phyloP scores from a whole-genome alignment of 768 basidiomycete species.

The Trametes sanguinea region DNA sequence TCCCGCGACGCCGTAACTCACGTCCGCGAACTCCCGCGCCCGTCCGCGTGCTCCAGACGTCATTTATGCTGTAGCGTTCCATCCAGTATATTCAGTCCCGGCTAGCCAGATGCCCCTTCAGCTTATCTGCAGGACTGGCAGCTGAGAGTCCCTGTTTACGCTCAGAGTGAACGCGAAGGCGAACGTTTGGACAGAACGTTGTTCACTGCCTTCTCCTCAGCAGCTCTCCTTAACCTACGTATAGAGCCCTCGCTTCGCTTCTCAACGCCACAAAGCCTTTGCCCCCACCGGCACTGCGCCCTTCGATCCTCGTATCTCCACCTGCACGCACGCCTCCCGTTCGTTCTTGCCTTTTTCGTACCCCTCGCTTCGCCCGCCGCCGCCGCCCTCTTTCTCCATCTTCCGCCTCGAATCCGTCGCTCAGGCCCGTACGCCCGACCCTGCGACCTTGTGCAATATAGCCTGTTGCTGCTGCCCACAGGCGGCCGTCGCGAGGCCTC shows the following conservation, averaged over 20 bases:
- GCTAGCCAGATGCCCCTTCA: no score
- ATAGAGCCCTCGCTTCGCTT: slow-evolving; percentile 8
- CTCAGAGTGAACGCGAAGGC: no score
- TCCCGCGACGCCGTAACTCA: background rate
- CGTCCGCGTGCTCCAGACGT: slow-evolving; percentile 2
- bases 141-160: no score
- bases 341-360: background rate
- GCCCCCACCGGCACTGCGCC: slow-evolving; percentile 12
- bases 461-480: no score
- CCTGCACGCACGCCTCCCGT: background rate
- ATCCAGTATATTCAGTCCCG: no score
- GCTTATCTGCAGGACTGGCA: no score
- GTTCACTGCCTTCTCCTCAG: background rate
- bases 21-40: slow-evolving; percentile 2
- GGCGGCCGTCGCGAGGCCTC: no score
- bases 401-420: slow-evolving; percentile 10
- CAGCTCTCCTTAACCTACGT: background rate
- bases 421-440: background rate
- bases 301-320: slow-evolving; percentile 7
- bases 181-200: no score
- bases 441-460: no score
- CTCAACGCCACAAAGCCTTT: slow-evolving; percentile 25
- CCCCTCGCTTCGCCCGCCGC: background rate
- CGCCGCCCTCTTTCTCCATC: background rate
- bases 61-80: background rate